Evolutionary conservation across 78 protist species (phyloP).

Genomic region (Dictyostelium firmibasis): DNA sequence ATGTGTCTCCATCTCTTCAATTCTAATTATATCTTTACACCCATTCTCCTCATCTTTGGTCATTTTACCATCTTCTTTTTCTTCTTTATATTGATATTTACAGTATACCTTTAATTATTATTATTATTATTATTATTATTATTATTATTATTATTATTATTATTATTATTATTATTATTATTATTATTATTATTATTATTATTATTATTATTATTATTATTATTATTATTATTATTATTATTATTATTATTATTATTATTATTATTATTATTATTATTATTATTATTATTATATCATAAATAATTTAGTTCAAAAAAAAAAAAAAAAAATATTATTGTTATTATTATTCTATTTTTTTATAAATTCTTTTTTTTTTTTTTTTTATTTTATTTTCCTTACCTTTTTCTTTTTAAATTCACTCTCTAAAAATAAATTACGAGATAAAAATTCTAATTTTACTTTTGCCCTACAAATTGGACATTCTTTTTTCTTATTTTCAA

Average conservation of each 20-base stretch:
- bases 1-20: slow-evolving; percentile 11
- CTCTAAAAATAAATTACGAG: slow-evolving; percentile 6
- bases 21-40: neutral
- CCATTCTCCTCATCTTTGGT: neutral
- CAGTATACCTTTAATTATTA: neutral
- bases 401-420: slow-evolving; percentile 11
- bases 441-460: neutral
- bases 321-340: too few relatives aligned
- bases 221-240: too few relatives aligned
- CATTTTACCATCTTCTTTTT: neutral
- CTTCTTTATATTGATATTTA: slow-evolving; percentile 11
- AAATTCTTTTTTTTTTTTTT: neutral
- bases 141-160: too few relatives aligned
- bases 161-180: too few relatives aligned
- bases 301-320: too few relatives aligned
- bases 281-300: too few relatives aligned
- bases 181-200: too few relatives aligned
- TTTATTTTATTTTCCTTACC: neutral
- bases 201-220: too few relatives aligned
- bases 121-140: too few relatives aligned
- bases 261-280: too few relatives aligned
- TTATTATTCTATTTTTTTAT: neutral
- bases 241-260: too few relatives aligned
- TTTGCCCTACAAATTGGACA: slow-evolving; percentile 2
- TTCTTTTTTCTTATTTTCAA: neutral